Percentiles rank a stretch among this genome's conserved stretches.
Evolutionary conservation across 805 yeast species (phyloP).

Genomic region (Crinitomyces ghanaensis): DNA sequence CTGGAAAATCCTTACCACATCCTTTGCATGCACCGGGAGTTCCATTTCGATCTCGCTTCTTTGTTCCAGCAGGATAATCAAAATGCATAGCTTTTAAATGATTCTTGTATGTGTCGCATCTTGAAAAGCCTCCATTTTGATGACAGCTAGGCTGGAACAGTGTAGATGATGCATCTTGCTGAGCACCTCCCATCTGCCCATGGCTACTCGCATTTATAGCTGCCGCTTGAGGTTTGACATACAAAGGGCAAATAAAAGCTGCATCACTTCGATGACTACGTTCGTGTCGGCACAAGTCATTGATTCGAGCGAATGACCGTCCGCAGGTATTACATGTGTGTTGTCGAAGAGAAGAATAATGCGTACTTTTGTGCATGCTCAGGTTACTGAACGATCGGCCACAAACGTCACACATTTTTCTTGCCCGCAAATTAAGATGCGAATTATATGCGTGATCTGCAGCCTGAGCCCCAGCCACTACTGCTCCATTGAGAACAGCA

Average conservation of each 20-base stretch:
- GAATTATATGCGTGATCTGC: slow-evolving; percentile 10
- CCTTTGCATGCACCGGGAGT: slow-evolving; percentile 68
- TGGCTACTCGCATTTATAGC: slow-evolving; percentile 12
- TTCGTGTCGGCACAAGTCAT: slow-evolving; percentile 75
- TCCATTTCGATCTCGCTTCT: slow-evolving; percentile 58
- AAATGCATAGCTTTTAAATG: slow-evolving; percentile 86
- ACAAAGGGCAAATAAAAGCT: slow-evolving; percentile 74
- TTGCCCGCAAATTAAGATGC: too few relatives aligned
- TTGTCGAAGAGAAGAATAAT: slow-evolving; percentile 62
- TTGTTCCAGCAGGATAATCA: slow-evolving; percentile 77
- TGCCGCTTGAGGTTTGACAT: slow-evolving; percentile 23
- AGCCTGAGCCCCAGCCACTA: slow-evolving; percentile 2
- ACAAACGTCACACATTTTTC: too few relatives aligned
- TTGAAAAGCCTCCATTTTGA: slow-evolving; percentile 69
- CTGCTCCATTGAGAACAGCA: too few relatives aligned
- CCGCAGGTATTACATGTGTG: slow-evolving; percentile 67
- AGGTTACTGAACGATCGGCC: slow-evolving; percentile 74
- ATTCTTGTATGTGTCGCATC: slow-evolving; percentile 88
- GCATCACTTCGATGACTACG: slow-evolving; percentile 77
- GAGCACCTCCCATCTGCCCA: slow-evolving; percentile 2
- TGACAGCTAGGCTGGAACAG: slow-evolving; percentile 42
- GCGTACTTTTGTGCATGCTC: slow-evolving; percentile 76
- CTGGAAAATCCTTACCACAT: slow-evolving; percentile 54
- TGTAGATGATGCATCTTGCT: too few relatives aligned
- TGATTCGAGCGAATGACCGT: slow-evolving; percentile 80